These are phyloP conservation scores for Haplosporangium sp. DNA, from an alignment of 371 early-diverging fungal species.

Conservation along the genomic window DNA sequence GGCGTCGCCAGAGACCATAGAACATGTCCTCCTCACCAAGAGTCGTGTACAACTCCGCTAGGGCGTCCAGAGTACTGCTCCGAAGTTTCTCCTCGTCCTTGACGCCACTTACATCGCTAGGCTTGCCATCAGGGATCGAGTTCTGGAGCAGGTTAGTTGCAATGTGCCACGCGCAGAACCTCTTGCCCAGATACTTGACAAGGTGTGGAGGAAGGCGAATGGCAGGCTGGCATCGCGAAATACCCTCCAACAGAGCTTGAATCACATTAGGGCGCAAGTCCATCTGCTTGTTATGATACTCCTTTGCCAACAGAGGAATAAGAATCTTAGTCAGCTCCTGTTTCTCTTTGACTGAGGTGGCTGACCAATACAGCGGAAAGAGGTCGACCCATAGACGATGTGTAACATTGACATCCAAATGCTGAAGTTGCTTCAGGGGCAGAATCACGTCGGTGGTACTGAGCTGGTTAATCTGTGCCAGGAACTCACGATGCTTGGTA, in stretches of 20 bases:
- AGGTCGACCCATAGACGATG: conserved; percentile 87
- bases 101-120: conserved; percentile 59
- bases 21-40: conserved; percentile 92
- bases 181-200: conserved; percentile 90
- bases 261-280: conserved; percentile 91
- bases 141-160: conserved; percentile 81
- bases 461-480: conserved; percentile 67
- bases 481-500: conserved; percentile 66
- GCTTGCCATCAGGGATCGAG: conserved; percentile 58
- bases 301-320: conserved; percentile 87
- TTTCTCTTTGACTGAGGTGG: conserved; percentile 76
- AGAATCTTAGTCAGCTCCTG: conserved; percentile 87
- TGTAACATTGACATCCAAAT: conserved; percentile 76
- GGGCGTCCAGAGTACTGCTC: conserved; percentile 91
- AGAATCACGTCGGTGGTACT: conserved; percentile 60
- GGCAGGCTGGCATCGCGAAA: conserved; percentile 77
- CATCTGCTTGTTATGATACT: conserved; percentile 88
- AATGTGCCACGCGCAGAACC: conserved; percentile 93
- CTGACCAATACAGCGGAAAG: conserved; percentile 89
- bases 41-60: conserved; percentile 83
- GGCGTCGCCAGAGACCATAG: conserved; percentile 93
- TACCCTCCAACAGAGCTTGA: conserved; percentile 88
- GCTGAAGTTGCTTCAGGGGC: conserved; percentile 76
- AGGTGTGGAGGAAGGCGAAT: conserved; percentile 92
- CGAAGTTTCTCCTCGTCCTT: conserved; percentile 90